These are phyloP conservation scores for Metschnikowia kofuensis DNA, from an alignment of 805 yeast genomes.

Conservation along the genomic window DNA sequence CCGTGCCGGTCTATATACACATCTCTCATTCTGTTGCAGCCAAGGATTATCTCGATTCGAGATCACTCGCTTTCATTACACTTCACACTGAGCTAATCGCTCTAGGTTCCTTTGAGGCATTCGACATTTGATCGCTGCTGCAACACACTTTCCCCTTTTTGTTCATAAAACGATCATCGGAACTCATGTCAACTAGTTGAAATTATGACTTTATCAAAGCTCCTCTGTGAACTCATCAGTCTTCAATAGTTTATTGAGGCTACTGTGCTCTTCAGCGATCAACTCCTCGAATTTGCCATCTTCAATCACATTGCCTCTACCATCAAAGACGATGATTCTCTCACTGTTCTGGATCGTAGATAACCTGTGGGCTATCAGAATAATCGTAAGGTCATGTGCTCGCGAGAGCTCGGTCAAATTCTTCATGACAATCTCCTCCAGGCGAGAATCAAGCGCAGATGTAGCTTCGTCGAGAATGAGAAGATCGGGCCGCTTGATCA, in stretches of 20 bases:
- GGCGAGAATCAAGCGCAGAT: slow-evolving; percentile 84
- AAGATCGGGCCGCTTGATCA: slow-evolving; percentile 75
- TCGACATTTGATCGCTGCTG: too few species aligned
- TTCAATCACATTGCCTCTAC: slow-evolving; percentile 57
- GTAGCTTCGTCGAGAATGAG: slow-evolving; percentile 92
- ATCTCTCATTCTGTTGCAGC: too few species aligned
- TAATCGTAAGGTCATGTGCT: slow-evolving; percentile 54
- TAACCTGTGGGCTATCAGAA: slow-evolving; percentile 88
- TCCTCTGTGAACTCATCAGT: slow-evolving; percentile 20
- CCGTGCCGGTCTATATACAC: too few species aligned
- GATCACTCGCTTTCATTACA: too few species aligned
- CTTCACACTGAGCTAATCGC: too few species aligned
- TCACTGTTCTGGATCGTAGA: slow-evolving; percentile 84
- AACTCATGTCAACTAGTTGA: too few species aligned
- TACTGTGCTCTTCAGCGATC: slow-evolving; percentile 42
- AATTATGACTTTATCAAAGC: background rate
- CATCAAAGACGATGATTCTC: slow-evolving; percentile 66
- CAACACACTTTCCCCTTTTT: too few species aligned
- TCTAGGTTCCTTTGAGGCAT: too few species aligned
- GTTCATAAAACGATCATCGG: too few species aligned
- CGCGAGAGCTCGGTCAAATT: slow-evolving; percentile 58
- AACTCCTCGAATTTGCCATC: slow-evolving; percentile 62
- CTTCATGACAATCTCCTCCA: slow-evolving; percentile 80
- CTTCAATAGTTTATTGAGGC: slow-evolving; percentile 42
- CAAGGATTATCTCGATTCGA: too few species aligned